Evolutionary conservation across 768 basidiomycete genomes (phyloP).

Genomic region (Butyriboletus loyo): DNA sequence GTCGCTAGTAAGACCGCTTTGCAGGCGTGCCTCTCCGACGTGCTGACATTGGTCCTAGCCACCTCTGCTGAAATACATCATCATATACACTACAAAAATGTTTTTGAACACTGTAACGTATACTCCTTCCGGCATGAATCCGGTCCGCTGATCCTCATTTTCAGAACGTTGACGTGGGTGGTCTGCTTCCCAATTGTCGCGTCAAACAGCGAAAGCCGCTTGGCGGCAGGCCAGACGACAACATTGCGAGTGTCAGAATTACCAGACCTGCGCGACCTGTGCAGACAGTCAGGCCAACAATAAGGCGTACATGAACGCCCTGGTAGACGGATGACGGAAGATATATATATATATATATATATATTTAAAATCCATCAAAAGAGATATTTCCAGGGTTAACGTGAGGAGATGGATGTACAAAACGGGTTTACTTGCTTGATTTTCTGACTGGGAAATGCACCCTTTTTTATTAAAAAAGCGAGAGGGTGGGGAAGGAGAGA

Average conservation of each 20-base stretch:
- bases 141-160: not conserved
- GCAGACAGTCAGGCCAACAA: not conserved
- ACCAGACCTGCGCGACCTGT: constrained; percentile 4
- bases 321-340: not conserved
- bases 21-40: not conserved
- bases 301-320: not conserved
- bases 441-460: not conserved
- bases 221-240: constrained; percentile 5
- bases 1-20: not conserved
- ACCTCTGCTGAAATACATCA: not conserved
- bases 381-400: not conserved
- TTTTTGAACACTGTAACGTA: not conserved
- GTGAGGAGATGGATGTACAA: not conserved
- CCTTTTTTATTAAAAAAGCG: not conserved
- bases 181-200: not conserved
- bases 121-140: not conserved
- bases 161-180: not conserved
- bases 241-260: constrained; percentile 1
- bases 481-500: too few relatives aligned
- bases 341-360: too few relatives aligned
- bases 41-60: not conserved
- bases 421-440: not conserved
- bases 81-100: constrained; percentile 1
- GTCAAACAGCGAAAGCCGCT: not conserved
- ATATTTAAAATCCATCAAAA: too few relatives aligned